Evolutionary conservation across 176 grass and related monocot species (phyloP), one percentile per base, ranked within the genome.

Genomic region (Eleusine coracana): DNA sequence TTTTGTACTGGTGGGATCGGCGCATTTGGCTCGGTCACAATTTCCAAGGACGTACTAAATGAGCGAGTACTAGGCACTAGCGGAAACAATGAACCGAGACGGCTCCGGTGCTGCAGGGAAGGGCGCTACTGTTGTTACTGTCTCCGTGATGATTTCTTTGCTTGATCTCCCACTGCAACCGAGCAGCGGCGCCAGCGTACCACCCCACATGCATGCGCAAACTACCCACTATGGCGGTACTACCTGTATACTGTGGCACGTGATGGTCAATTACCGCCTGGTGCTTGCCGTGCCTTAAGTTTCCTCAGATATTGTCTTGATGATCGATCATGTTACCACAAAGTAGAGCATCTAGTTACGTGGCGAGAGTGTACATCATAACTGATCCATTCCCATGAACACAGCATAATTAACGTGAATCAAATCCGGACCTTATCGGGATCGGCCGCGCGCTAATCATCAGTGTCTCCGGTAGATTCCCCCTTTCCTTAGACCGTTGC

Each of bases 121-220:
- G 12, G 70, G 27, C 14, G 28, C 48, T 31, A 50, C 28, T 51
- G 45, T 28, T n/a, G 21, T 20, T n/a, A 9, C 10, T 77, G 21
- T 70, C 20, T 23, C 51, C 23, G 12, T 18, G 83, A 85, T 52
- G 16, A 7, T 42, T 28, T 23, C 38, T 63, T 25, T 31, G 56
- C 45, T 66, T 72, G 25, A 54, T 37, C 39, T 40, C 62, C 44
- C 18, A 21, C 38, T 45, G 48, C 16, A 45, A 62, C 61, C 71
- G 56, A 34, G 80, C 27, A 71, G 54, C 16, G 29, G 42, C 16
- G 79, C 37, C 64, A 62, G 76, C 55, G 60, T 58, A 45, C 46
- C 49, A 23, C 25, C 15, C n/a, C 73, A 82, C 73, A 83, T 72
- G 86, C 73, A 83, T 72, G 86, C 52, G 21, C 9, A 58, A 48